Conservation (phyloP, 495 filamentous ascomycete species). For the Mytilinidion resinicola region DNA sequence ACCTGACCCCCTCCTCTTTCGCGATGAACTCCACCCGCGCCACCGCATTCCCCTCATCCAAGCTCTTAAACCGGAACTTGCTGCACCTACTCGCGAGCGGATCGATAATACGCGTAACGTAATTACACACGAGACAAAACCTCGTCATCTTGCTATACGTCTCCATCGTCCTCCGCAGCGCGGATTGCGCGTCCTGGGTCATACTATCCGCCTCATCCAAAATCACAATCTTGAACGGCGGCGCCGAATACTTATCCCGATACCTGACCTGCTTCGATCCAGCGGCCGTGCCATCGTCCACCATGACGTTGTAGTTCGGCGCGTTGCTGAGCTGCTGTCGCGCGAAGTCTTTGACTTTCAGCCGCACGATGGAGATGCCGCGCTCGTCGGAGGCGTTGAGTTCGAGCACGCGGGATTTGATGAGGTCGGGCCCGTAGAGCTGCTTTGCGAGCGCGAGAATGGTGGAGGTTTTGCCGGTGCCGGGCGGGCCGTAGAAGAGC, state of each 20-base stretch:
- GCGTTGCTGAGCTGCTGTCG: constrained; percentile 86
- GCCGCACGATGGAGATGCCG: constrained; percentile 92
- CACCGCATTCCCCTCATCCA: constrained; percentile 76
- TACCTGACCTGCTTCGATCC: constrained; percentile 45
- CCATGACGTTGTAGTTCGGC: constrained; percentile 35
- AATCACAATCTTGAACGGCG: constrained; percentile 97
- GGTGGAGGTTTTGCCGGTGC: constrained; percentile 98
- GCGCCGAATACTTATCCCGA: constrained; percentile 76
- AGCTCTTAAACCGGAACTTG: constrained; percentile 96
- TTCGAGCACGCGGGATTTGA: constrained; percentile 90
- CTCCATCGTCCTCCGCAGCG: constrained; percentile 92
- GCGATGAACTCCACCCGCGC: constrained; percentile 76
- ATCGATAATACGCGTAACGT: constrained; percentile 96
- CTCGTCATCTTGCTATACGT: constrained; percentile 92
- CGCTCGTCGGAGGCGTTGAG: constrained; percentile 99
- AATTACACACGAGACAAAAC: constrained; percentile 98
- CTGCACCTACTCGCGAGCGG: constrained; percentile 85
- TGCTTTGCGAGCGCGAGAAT: constrained; percentile 95
- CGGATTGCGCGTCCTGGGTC: constrained; percentile 96
- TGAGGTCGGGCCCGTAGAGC: constrained; percentile 91
- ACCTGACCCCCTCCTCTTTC: constrained; percentile 59
- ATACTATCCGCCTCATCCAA: constrained; percentile 97
- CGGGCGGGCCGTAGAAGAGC: constrained; percentile 98
- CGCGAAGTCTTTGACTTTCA: constrained; percentile 98
- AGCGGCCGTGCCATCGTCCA: constrained; percentile 30